Percentiles rank a stretch among this genome's conserved stretches.
These are phyloP conservation scores for Candida xiaguanensis DNA, from an alignment of 805 yeast genomes.

Conservation along the genomic window DNA sequence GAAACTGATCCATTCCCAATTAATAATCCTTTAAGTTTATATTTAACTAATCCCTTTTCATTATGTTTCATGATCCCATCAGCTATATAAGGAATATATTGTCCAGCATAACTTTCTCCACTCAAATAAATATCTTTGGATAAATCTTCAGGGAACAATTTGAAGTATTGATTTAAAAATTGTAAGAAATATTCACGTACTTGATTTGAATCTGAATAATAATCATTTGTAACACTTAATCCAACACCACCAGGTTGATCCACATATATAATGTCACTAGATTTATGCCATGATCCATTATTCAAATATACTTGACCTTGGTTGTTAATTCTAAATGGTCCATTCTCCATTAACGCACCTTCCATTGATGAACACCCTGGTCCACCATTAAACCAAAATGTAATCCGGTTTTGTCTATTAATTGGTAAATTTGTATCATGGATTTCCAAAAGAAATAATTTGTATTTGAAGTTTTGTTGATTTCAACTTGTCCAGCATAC, in stretches of 20 bases:
- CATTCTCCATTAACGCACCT: constrained; percentile 89
- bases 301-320: constrained; percentile 47
- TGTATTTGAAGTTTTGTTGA: constrained; percentile 50
- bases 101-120: constrained; percentile 97
- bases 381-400: constrained; percentile 95
- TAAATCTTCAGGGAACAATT: constrained; percentile 68
- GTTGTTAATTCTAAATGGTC: constrained; percentile 69
- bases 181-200: constrained; percentile 60
- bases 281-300: constrained; percentile 79
- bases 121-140: constrained; percentile 69
- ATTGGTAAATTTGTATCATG: constrained; percentile 26
- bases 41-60: constrained; percentile 16
- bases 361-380: constrained; percentile 99
- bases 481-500: constrained; percentile 65
- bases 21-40: constrained; percentile 59
- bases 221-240: constrained; percentile 61
- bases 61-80: constrained; percentile 52
- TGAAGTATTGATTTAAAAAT: constrained; percentile 65
- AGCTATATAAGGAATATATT: constrained; percentile 88
- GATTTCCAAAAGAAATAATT: constrained; percentile 77
- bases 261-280: constrained; percentile 75
- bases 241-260: constrained; percentile 98
- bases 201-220: constrained; percentile 49
- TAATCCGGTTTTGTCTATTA: constrained; percentile 40
- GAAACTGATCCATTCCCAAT: constrained; percentile 97